Evolutionary conservation across 2,329 filamentous ascomycete species (phyloP).

Genomic region (Magnaporthiopsis rhizophila): DNA sequence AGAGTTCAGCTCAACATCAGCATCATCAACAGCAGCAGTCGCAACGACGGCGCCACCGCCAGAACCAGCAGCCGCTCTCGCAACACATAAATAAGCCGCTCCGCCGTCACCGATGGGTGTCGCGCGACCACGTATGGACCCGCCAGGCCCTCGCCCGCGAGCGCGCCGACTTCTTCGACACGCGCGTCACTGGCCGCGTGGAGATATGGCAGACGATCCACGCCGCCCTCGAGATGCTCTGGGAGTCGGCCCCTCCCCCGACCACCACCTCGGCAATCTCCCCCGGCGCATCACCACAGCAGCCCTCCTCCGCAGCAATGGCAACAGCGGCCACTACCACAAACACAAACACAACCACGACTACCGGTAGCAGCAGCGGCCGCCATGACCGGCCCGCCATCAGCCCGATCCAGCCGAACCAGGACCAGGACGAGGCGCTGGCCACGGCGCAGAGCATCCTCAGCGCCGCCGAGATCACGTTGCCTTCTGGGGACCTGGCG

Average conservation of each 20-base stretch:
- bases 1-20: not conserved
- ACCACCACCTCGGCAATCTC: conserved; percentile 15
- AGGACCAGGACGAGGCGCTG: conserved; percentile 34
- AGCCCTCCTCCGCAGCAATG: not conserved
- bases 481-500: conserved; percentile 64
- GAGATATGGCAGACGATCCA: conserved; percentile 77
- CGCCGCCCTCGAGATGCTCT: conserved; percentile 59
- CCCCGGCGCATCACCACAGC: not conserved
- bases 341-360: not conserved
- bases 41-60: conserved; percentile 25
- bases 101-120: conserved; percentile 56
- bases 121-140: conserved; percentile 60
- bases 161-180: conserved; percentile 82
- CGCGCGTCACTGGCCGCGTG: conserved; percentile 64
- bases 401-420: conserved; percentile 10
- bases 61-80: conserved; percentile 31
- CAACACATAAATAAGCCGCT: conserved; percentile 66
- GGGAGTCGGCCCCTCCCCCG: conserved; percentile 33
- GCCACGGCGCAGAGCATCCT: conserved; percentile 73
- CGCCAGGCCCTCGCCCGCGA: conserved; percentile 60
- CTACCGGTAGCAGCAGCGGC: not conserved
- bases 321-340: not conserved
- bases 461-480: conserved; percentile 66
- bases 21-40: conserved; percentile 19
- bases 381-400: conserved; percentile 14